Percentiles rank a stretch among this genome's conserved stretches.
Evolutionary conservation across 176 grass and related monocot species (phyloP).

Genomic region (Zea luxurians): DNA sequence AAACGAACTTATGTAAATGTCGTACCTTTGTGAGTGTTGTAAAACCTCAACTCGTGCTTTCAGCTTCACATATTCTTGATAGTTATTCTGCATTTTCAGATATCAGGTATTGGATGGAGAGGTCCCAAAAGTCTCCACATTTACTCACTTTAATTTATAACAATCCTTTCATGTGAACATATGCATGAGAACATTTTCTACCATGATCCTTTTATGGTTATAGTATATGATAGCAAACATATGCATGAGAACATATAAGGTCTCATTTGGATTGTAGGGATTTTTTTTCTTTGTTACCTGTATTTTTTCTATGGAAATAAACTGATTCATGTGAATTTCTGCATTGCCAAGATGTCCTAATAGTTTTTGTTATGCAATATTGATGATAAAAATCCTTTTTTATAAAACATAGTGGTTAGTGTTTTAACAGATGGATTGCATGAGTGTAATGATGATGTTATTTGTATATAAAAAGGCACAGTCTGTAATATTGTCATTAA

Average conservation of each 20-base stretch:
- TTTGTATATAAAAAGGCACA: not conserved
- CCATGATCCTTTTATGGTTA: not conserved
- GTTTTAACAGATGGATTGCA: not conserved
- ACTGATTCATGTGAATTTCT: not conserved
- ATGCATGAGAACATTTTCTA: not conserved
- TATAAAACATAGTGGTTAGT: too few relatives aligned
- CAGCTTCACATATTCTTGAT: conserved; percentile 80
- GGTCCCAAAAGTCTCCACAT: not conserved
- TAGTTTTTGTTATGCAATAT: not conserved
- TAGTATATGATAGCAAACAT: not conserved
- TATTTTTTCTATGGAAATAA: not conserved
- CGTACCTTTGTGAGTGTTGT: conserved; percentile 84
- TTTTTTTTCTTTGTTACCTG: not conserved
- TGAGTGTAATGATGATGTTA: not conserved
- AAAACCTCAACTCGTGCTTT: conserved; percentile 74
- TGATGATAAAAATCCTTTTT: not conserved
- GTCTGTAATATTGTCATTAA: not conserved
- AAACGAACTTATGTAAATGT: conserved; percentile 11
- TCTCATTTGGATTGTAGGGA: not conserved
- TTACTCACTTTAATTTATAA: not conserved
- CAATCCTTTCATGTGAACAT: not conserved
- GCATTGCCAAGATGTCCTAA: not conserved
- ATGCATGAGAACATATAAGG: not conserved
- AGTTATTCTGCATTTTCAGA: conserved; percentile 58
- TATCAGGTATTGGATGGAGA: not conserved